These are phyloP conservation scores for Pseudogymnoascus sp. DNA, from an alignment of 2,329 filamentous ascomycete genomes.

Conservation along the genomic window DNA sequence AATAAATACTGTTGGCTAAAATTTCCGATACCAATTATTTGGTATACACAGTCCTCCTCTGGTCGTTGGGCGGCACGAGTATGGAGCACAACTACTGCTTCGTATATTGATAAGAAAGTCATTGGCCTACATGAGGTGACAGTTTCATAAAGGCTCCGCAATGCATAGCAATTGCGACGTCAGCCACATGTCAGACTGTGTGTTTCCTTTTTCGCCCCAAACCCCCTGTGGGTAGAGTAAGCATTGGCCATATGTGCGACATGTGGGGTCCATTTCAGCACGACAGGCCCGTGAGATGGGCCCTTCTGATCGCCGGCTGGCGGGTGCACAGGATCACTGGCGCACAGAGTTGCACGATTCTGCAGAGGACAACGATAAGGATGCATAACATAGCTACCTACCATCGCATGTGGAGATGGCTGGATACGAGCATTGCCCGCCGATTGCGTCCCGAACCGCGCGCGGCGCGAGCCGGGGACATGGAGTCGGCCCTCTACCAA, in stretches of 20 bases:
- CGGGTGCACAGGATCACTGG: background rate
- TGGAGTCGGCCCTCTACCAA: background rate
- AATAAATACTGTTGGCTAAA: background rate
- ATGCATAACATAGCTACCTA: constrained; percentile 1
- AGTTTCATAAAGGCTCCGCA: constrained; percentile 4
- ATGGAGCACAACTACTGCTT: background rate
- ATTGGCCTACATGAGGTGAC: background rate
- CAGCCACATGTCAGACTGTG: background rate
- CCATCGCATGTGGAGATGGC: background rate
- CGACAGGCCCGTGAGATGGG: background rate
- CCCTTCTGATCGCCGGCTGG: background rate
- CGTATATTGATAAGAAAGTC: background rate
- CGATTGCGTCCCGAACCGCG: constrained; percentile 1
- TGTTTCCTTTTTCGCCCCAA: background rate
- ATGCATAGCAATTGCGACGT: background rate
- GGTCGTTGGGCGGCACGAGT: background rate
- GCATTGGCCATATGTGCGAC: background rate
- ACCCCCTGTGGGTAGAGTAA: background rate
- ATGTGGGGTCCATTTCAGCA: constrained; percentile 3
- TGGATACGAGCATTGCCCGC: background rate
- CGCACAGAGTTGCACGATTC: background rate
- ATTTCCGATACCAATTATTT: background rate
- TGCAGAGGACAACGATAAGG: background rate
- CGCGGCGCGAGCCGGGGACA: constrained; percentile 2
- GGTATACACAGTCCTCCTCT: background rate